These are phyloP conservation scores for Avena sativa DNA, from an alignment of 176 grass and related monocot genomes.

Conservation along the genomic window DNA sequence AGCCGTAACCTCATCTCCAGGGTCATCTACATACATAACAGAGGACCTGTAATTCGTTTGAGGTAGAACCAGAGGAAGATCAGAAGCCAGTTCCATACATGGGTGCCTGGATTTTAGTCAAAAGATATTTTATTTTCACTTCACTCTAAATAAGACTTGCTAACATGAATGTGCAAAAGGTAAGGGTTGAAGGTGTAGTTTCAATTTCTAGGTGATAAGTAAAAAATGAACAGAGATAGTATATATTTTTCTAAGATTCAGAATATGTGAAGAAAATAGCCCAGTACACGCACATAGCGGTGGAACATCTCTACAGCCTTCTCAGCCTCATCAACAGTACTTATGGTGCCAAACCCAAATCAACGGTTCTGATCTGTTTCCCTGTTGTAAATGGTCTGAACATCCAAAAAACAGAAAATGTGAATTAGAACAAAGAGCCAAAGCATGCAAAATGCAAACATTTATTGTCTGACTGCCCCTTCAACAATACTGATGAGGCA, in stretches of 20 bases:
- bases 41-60: no score
- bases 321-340: constrained; percentile 81
- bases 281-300: constrained; percentile 63
- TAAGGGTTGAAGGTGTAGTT: not conserved
- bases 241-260: not conserved
- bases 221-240: not conserved
- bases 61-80: no score
- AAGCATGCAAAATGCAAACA: not conserved
- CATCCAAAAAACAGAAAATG: not conserved
- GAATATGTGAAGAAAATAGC: not conserved
- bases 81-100: no score
- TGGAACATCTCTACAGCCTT: constrained; percentile 81
- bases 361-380: constrained; percentile 70
- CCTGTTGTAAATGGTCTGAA: constrained; percentile 79
- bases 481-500: not conserved
- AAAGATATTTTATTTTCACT: no score
- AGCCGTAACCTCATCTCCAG: no score
- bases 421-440: not conserved
- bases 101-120: no score
- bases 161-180: not conserved
- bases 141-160: not conserved
- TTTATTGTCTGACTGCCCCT: not conserved
- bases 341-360: constrained; percentile 83
- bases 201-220: not conserved
- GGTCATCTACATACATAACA: no score